Conservation (phyloP, 257 asterid species). For the Plantago major region DNA sequence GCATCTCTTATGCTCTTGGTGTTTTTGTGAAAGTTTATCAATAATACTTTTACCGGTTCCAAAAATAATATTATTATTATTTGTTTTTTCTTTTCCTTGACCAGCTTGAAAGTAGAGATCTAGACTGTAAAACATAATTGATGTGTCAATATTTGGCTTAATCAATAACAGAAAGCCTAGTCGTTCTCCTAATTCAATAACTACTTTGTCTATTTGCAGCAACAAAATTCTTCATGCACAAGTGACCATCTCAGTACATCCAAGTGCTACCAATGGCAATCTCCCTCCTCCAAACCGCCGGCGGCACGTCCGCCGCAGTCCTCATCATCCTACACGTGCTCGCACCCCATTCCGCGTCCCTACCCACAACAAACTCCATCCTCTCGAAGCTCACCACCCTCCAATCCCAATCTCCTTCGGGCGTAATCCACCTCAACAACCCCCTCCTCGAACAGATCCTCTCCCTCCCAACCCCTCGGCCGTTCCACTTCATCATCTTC, state of each 20-base stretch:
- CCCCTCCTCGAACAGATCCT: conserved; percentile 51
- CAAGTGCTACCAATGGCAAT: conserved; percentile 35
- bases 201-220: neutral
- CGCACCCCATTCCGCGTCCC: conserved; percentile 16
- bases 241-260: neutral
- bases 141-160: neutral
- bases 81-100: too few relatives aligned
- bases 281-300: conserved; percentile 19
- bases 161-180: conserved; percentile 3
- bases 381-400: conserved; percentile 44
- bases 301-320: conserved; percentile 7
- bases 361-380: conserved; percentile 22
- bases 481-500: conserved; percentile 67
- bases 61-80: too few relatives aligned
- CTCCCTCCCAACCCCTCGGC: conserved; percentile 58
- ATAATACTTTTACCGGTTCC: too few relatives aligned
- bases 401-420: conserved; percentile 49
- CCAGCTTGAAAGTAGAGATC: neutral
- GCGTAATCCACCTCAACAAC: conserved; percentile 61
- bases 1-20: too few relatives aligned
- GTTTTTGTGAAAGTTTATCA: too few relatives aligned
- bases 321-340: conserved; percentile 27
- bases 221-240: conserved; percentile 8
- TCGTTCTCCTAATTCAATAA: neutral
- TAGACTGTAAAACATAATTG: neutral